These are phyloP conservation scores for Aspergillus ellipticus DNA, from an alignment of 495 filamentous ascomycete species.

Conservation along the genomic window DNA sequence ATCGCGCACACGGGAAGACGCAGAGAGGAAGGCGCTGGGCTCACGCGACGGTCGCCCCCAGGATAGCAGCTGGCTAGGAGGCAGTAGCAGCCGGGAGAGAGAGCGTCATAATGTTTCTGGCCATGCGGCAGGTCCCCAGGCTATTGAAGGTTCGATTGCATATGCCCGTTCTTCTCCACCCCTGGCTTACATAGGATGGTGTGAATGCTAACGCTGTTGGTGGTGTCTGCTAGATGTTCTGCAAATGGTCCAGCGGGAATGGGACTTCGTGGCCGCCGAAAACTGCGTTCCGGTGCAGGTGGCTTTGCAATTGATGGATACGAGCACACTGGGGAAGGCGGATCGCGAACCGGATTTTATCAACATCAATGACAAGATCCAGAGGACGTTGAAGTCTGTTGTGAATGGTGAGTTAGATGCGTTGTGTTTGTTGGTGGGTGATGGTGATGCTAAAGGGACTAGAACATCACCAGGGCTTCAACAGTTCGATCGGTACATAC, in stretches of 20 bases:
- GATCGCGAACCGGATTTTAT: conserved; percentile 81
- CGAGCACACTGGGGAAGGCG: conserved; percentile 86
- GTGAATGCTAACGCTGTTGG: background rate
- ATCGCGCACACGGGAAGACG: conserved; percentile 35
- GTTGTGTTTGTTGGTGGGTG: background rate
- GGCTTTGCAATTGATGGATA: conserved; percentile 88
- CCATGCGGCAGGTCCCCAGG: conserved; percentile 26
- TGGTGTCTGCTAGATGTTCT: conserved; percentile 50
- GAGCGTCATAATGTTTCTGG: conserved; percentile 11
- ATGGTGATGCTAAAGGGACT: background rate
- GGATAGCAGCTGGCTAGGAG: conserved; percentile 21
- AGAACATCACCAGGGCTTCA: conserved; percentile 99
- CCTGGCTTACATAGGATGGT: background rate
- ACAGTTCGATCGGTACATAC: conserved; percentile 97
- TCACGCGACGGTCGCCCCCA: conserved; percentile 25
- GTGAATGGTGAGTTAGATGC: conserved; percentile 61
- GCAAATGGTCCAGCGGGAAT: conserved; percentile 74
- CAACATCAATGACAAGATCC: conserved; percentile 75
- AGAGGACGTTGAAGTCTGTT: conserved; percentile 87
- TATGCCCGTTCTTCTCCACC: background rate
- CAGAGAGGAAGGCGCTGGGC: conserved; percentile 23
- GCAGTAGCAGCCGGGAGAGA: conserved; percentile 24
- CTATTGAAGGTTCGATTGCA: conserved; percentile 38
- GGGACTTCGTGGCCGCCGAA: conserved; percentile 83
- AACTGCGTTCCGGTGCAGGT: conserved; percentile 90